Base-by-base conservation (phyloP, 805 yeast species). In the Pichia nanzhaoensis region DNA sequence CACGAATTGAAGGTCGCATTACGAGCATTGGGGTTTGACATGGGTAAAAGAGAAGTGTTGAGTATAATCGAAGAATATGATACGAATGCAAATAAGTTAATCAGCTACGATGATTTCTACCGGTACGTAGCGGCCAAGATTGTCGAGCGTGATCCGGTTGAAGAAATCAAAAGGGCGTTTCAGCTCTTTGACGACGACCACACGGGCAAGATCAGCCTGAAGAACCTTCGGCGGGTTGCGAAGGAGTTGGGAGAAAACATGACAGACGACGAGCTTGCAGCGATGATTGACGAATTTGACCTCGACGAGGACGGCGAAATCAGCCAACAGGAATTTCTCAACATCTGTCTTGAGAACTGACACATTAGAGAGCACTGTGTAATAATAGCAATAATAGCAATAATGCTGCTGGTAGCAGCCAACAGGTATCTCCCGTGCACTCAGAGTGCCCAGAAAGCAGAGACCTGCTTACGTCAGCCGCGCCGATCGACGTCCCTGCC, bases 201-300 rank as follows among this genome's bases (percentile, higher is more conserved):
- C 41, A 88, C 95, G 0, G 97, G 97, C 0, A 84, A 82, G 59
- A 89, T 90, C 51, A 78, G 84, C 45, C 69, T 91, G 41, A 75
- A 90, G 52, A 85, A 89, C 59, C 72, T 93, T 48, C 78, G 95
- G 62, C 75, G 93, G 49, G 95, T 91, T 1, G 93, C 97, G 10
- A 84, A 85, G 55, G 97, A 91, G 53, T 67, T 93, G 47, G 97
- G 96, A 2, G 99, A 93, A 63, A 85, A 83, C 55, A 68, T 93
- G 47, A 81, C 87, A 5, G 99, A 93, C 54, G 96, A 88, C 48
- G 99, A 93, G 59, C 70, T 93, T 42, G 75, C 85, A 53, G 97
- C 97, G 4, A 93, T 93, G 99, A 93, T 93, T 52, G 96, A 90
- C 50, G 98, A 91, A 63, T 93, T 93, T 60, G 99, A 93, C 66